phyloP scores from a whole-genome alignment of 306 rosid genomes.

The Lupinus albus region DNA sequence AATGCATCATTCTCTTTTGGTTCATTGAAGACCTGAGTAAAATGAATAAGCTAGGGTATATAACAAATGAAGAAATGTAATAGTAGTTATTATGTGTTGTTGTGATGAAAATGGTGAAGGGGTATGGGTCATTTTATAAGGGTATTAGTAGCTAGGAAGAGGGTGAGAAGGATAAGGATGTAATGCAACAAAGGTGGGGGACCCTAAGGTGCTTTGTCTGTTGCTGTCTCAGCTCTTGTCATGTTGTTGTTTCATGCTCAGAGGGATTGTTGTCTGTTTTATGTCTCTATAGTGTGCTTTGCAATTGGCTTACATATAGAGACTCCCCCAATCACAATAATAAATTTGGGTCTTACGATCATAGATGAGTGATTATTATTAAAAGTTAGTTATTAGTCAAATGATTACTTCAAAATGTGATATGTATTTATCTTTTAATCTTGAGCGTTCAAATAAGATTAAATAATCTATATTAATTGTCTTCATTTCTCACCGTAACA shows the following conservation, averaged over 20 bases:
- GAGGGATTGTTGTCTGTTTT: constrained; percentile 18
- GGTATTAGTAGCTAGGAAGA: not conserved
- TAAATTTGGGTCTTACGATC: too few relatives aligned
- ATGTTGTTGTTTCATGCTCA: constrained; percentile 23
- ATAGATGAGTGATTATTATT: too few relatives aligned
- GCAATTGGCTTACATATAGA: too few relatives aligned
- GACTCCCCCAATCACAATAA: too few relatives aligned
- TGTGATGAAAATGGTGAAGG: not conserved
- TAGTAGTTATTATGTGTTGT: not conserved
- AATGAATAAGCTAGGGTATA: too few relatives aligned
- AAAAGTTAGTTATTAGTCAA: too few relatives aligned
- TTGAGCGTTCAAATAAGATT: too few relatives aligned
- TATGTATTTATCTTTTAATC: too few relatives aligned
- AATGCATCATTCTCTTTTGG: constrained; percentile 51
- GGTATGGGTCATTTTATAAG: not conserved
- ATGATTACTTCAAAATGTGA: too few relatives aligned
- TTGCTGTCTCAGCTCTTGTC: constrained; percentile 40
- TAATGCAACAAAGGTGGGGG: not conserved
- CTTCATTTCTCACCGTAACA: too few relatives aligned
- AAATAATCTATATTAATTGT: too few relatives aligned
- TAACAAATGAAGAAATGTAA: not conserved
- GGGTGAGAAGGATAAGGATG: not conserved
- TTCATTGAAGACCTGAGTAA: not conserved
- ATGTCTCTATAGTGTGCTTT: constrained; percentile 1
- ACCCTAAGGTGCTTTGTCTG: constrained; percentile 28